These are phyloP conservation scores for Geotrichum fermentans DNA, from an alignment of 1,139 yeast species.

Conservation along the genomic window DNA sequence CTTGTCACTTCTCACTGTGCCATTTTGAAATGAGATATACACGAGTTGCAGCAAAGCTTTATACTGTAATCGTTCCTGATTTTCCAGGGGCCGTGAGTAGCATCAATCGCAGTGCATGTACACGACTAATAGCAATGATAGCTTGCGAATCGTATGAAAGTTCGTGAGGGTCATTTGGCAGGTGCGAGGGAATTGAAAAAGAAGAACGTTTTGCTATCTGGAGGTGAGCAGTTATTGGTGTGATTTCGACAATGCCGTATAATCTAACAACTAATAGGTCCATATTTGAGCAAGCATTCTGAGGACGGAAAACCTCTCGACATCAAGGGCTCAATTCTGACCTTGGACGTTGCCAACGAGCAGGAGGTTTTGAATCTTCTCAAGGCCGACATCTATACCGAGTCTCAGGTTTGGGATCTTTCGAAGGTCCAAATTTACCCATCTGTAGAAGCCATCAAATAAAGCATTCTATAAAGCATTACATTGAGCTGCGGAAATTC, in stretches of 20 bases:
- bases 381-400: slow-evolving; percentile 58
- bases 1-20: no score
- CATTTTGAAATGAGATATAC: background rate
- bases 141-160: slow-evolving; percentile 33
- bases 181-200: slow-evolving; percentile 49
- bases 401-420: slow-evolving; percentile 72
- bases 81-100: slow-evolving; percentile 57
- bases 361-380: slow-evolving; percentile 62
- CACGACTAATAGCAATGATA: background rate
- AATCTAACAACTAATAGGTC: slow-evolving; percentile 24
- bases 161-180: slow-evolving; percentile 57
- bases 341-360: slow-evolving; percentile 56
- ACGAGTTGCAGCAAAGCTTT: slow-evolving; percentile 18
- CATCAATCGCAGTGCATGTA: background rate
- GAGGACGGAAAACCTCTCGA: slow-evolving; percentile 44
- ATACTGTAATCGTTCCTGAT: slow-evolving; percentile 61
- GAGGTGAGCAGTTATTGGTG: slow-evolving; percentile 48
- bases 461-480: no score
- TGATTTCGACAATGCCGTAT: slow-evolving; percentile 44
- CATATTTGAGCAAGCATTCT: slow-evolving; percentile 38
- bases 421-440: slow-evolving; percentile 60
- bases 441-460: slow-evolving; percentile 7
- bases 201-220: slow-evolving; percentile 55
- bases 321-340: slow-evolving; percentile 68
- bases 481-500: no score